Evolutionary conservation across 2,329 filamentous ascomycete species (phyloP), one percentile per base, ranked within the genome.

Genomic region (Colletotrichum costaricense): DNA sequence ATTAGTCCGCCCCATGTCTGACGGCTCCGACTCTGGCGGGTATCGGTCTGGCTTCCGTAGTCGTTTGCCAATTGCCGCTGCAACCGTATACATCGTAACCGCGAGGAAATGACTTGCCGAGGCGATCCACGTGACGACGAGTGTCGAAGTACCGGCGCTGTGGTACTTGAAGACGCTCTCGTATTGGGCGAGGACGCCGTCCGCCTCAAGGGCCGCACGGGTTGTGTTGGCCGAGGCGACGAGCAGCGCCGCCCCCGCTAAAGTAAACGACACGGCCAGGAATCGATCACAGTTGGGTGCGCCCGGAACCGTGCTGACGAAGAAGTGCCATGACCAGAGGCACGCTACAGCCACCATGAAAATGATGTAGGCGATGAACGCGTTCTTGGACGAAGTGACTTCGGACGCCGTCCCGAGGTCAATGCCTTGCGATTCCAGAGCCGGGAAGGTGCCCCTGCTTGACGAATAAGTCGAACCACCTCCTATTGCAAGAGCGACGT

Each of bases 51-150:
- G 54, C 19, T 54, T 58, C 26, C 54, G 58, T 30, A 72, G 65
- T 1, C 65, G 69, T 12, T 69, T 2, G 30, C 69, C 63, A 19
- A 69, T 33, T 4, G n/a, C 14, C 19, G 54, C 65, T 14, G 69
- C 57, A n/a, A 35, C 38, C 38, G 8, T 24, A n/a, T 63, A 72
- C 14, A 30, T 35, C 14, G 63, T 12, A 6, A 24, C 5, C 28
- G 65, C 30, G 19, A 72, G 22, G 8, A 52, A 22, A 19, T 72
- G 69, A 22, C 57, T 58, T n/a, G 42, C 30, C 24, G 63, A 63
- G 33, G 65, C 69, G 54, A 58, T 52, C 69, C 69, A 72, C 4
- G 65, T 63, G 28, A 72, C n/a, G 5, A 30, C 54, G 58, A 38
- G 22, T 19, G 58, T 69, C 2, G 69, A 63, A 4, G 16, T 30